A percentile compares a stretch with the other conserved stretches of the same genome.
phyloP scores from a whole-genome alignment of 139 green algal genomes.

The Chlorella vulgaris region DNA sequence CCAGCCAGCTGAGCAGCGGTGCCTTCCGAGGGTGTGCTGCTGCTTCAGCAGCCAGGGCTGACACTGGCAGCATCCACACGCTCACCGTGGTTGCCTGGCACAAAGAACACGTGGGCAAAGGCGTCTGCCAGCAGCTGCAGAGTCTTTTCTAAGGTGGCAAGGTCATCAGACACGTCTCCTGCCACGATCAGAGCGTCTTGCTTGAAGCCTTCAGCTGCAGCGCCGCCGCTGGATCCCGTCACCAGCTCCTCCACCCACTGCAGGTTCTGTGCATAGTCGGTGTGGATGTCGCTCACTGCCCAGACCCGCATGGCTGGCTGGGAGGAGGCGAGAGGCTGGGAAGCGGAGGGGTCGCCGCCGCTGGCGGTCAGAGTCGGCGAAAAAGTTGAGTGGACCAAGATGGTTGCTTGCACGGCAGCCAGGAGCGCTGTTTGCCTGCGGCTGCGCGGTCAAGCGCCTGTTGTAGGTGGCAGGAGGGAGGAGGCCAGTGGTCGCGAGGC shows the following conservation, averaged over 20 bases:
- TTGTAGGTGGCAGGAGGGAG: no score
- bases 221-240: background rate
- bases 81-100: slow-evolving; percentile 74
- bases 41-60: background rate
- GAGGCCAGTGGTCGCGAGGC: no score
- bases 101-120: slow-evolving; percentile 69
- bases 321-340: background rate
- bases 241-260: slow-evolving; percentile 7
- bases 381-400: background rate
- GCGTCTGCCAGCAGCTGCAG: slow-evolving; percentile 46
- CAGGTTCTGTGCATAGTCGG: slow-evolving; percentile 74
- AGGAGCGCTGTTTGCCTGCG: no score
- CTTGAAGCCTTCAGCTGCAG: background rate
- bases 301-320: slow-evolving; percentile 49
- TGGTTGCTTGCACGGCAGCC: no score
- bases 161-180: slow-evolving; percentile 76
- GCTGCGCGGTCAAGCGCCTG: no score
- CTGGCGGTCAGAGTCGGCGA: background rate
- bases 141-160: slow-evolving; percentile 53
- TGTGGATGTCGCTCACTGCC: slow-evolving; percentile 78
- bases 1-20: no score
- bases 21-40: no score
- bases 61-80: no score
- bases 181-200: slow-evolving; percentile 72
- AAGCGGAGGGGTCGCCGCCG: background rate